Evolutionary conservation across 345 rosid genomes (phyloP).

Genomic region (Populus alba): DNA sequence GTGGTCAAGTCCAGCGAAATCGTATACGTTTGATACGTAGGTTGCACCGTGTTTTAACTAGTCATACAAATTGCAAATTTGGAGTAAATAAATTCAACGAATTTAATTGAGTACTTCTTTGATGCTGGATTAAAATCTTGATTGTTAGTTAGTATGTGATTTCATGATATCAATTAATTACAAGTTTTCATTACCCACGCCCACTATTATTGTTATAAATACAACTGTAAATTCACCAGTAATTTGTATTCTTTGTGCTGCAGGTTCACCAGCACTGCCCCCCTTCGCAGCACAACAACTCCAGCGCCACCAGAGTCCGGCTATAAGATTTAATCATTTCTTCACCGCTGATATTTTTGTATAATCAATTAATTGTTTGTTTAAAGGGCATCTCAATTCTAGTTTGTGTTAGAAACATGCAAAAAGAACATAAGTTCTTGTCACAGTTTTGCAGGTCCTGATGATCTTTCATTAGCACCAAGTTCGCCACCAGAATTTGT

Average conservation of each 20-base stretch:
- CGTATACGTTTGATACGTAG: not conserved
- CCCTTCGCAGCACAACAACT: slow-evolving; percentile 38
- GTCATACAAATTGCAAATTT: not conserved
- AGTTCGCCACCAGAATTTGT: slow-evolving; percentile 19
- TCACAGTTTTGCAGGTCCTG: slow-evolving; percentile 28
- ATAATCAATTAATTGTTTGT: not conserved
- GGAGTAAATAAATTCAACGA: not conserved
- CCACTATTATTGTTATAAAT: not conserved
- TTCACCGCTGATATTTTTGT: not conserved
- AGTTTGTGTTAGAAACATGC: not conserved
- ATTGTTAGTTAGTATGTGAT: not conserved
- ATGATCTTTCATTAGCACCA: slow-evolving; percentile 9
- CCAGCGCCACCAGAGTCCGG: slow-evolving; percentile 35
- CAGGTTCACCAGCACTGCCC: slow-evolving; percentile 43
- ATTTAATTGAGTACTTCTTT: not conserved
- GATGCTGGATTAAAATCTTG: not conserved
- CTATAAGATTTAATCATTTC: slow-evolving; percentile 7
- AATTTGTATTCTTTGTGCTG: not conserved
- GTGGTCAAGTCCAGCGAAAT: not conserved
- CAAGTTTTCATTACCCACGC: not conserved
- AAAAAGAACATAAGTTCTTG: not conserved
- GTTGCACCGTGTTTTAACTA: not conserved
- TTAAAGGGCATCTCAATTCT: not conserved
- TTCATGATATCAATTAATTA: not conserved
- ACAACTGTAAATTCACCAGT: not conserved